Conservation (phyloP, 306 rosid genomes). For the Sicyos baderoa region DNA sequence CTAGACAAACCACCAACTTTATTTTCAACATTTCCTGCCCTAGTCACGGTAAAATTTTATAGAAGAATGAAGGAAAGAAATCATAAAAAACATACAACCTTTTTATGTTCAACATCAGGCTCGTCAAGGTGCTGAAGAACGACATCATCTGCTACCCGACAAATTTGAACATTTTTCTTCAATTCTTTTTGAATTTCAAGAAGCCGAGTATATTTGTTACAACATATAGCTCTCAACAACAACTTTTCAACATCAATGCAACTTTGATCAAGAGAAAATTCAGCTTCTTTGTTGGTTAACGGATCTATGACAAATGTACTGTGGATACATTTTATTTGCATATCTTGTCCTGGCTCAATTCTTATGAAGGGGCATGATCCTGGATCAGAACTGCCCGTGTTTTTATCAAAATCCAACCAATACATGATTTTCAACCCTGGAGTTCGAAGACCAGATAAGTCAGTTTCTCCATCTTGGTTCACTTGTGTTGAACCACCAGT, state of each 20-base stretch:
- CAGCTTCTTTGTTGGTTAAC: conserved; percentile 75
- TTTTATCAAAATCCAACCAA: conserved; percentile 92
- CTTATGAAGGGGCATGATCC: conserved; percentile 66
- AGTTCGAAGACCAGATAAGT: conserved; percentile 66
- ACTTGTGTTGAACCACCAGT: conserved; percentile 46
- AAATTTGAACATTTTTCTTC: conserved; percentile 60
- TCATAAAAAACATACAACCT: conserved; percentile 30
- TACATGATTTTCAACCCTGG: conserved; percentile 81
- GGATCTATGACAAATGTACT: conserved; percentile 90
- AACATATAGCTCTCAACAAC: conserved; percentile 77
- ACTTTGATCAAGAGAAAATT: conserved; percentile 68
- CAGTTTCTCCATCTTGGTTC: conserved; percentile 79
- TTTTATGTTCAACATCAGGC: conserved; percentile 47
- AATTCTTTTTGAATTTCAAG: conserved; percentile 88
- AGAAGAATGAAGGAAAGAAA: conserved; percentile 7
- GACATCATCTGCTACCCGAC: conserved; percentile 58
- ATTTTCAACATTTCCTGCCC: not conserved
- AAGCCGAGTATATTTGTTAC: conserved; percentile 81
- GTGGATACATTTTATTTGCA: conserved; percentile 75
- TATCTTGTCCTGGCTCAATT: conserved; percentile 87
- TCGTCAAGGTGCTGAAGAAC: conserved; percentile 62
- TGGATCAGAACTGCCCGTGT: conserved; percentile 43
- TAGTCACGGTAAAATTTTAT: not conserved
- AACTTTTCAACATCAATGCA: conserved; percentile 91
- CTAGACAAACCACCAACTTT: conserved; percentile 1